These are phyloP conservation scores for Pueraria montana DNA, from an alignment of 306 rosid species.

Conservation along the genomic window DNA sequence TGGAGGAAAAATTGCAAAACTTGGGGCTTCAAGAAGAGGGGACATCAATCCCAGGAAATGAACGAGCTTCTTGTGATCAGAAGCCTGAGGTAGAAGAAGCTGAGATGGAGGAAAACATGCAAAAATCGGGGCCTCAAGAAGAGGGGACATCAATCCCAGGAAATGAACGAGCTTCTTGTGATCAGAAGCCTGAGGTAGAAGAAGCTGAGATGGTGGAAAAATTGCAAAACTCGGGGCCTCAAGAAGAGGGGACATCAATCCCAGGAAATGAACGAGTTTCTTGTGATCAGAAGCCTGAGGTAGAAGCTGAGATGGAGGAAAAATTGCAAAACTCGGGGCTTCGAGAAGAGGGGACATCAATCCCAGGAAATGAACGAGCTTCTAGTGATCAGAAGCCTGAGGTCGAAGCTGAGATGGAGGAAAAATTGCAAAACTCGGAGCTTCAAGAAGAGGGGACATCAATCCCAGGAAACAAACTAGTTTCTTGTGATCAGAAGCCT, in stretches of 20 bases:
- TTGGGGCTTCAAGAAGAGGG: conserved; percentile 43
- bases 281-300: conserved; percentile 45
- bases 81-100: conserved; percentile 38
- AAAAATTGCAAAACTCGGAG: conserved; percentile 42
- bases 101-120: conserved; percentile 48
- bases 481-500: conserved; percentile 45
- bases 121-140: conserved; percentile 39
- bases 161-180: conserved; percentile 50
- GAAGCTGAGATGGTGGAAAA: conserved; percentile 44
- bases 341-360: conserved; percentile 46
- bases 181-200: conserved; percentile 43
- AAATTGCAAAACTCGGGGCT: conserved; percentile 40
- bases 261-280: conserved; percentile 49
- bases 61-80: conserved; percentile 49
- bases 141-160: conserved; percentile 41
- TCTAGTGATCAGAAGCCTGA: conserved; percentile 47
- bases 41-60: conserved; percentile 45
- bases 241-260: conserved; percentile 45
- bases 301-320: conserved; percentile 48
- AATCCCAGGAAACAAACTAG: conserved; percentile 49
- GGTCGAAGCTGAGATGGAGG: conserved; percentile 45
- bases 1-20: conserved; percentile 49
- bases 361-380: conserved; percentile 45
- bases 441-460: conserved; percentile 43
- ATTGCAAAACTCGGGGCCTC: conserved; percentile 42